Conservation (phyloP, 164 flowering plant genomes). For the Piper betle region DNA sequence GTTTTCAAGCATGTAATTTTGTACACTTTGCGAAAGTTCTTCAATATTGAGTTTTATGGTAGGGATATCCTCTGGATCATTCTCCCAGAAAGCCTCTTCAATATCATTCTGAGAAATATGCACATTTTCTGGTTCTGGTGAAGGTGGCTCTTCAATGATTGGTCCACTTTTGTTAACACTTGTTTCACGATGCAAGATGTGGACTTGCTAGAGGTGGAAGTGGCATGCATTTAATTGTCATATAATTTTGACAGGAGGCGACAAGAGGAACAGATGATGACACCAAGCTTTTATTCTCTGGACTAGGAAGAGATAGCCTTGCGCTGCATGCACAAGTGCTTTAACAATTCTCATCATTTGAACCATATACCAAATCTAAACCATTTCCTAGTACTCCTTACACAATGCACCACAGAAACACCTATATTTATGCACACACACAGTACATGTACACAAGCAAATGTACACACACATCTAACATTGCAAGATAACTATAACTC, state of each 20-base stretch:
- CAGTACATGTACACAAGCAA: too few relatives aligned
- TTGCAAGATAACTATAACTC: too few relatives aligned
- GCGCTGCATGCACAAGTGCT: conserved; percentile 43
- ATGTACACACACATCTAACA: too few relatives aligned
- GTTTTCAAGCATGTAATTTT: conserved; percentile 46
- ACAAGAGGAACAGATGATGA: conserved; percentile 22
- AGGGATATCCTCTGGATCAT: conserved; percentile 84
- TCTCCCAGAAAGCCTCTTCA: conserved; percentile 43
- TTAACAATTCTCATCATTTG: not conserved
- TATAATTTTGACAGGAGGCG: not conserved
- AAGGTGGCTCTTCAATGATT: conserved; percentile 66
- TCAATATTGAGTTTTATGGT: conserved; percentile 63
- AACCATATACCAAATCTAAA: not conserved
- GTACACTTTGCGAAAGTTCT: conserved; percentile 52
- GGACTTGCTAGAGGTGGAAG: conserved; percentile 22
- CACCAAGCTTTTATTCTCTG: conserved; percentile 65
- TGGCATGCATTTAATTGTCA: conserved; percentile 4
- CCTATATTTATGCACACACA: too few relatives aligned
- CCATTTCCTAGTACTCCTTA: too few relatives aligned
- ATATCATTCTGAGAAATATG: conserved; percentile 43
- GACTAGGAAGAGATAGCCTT: conserved; percentile 78
- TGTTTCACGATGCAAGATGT: conserved; percentile 3
- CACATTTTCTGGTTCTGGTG: conserved; percentile 54
- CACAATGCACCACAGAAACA: too few relatives aligned
- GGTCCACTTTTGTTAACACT: conserved; percentile 24